A percentile compares a stretch with the other conserved stretches of the same genome.
phyloP scores from a whole-genome alignment of 257 asterid genomes.

The Salvia rosmarinus region DNA sequence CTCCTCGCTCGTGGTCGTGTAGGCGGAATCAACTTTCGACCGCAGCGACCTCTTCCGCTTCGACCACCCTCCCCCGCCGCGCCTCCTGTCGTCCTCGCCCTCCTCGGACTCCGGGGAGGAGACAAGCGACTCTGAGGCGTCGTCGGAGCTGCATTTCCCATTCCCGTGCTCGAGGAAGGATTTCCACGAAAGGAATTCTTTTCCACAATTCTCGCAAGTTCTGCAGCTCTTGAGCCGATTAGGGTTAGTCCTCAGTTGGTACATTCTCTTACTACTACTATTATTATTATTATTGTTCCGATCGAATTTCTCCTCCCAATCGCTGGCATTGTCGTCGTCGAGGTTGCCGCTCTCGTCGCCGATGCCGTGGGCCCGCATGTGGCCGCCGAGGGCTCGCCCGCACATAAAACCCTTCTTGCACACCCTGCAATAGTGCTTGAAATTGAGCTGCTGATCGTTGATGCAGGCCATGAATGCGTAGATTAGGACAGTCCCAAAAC shows the following conservation, averaged over 20 bases:
- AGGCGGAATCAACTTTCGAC: conserved; percentile 52
- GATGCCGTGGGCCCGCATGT: conserved; percentile 87
- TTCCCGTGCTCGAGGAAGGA: conserved; percentile 90
- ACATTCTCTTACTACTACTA: conserved; percentile 58
- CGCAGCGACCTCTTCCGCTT: conserved; percentile 79
- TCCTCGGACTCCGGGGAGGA: conserved; percentile 63
- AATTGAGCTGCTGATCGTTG: conserved; percentile 59
- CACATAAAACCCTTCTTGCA: conserved; percentile 97
- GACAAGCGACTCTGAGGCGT: conserved; percentile 65
- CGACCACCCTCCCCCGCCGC: conserved; percentile 57
- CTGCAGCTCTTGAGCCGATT: conserved; percentile 72
- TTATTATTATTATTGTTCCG: neutral
- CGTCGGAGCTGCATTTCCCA: conserved; percentile 81
- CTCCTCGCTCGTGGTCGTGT: conserved; percentile 56
- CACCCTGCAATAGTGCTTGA: conserved; percentile 81
- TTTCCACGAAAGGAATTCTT: conserved; percentile 90
- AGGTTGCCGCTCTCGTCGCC: conserved; percentile 58
- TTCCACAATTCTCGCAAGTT: conserved; percentile 84
- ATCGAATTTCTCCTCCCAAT: conserved; percentile 69
- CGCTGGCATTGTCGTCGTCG: conserved; percentile 62
- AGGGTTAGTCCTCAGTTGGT: conserved; percentile 82
- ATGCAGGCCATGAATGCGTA: conserved; percentile 40
- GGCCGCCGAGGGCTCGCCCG: conserved; percentile 94
- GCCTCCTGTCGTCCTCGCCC: conserved; percentile 36
- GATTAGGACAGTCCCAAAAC: no score